phyloP scores from a whole-genome alignment of 768 basidiomycete species.

The Phanerodontia chrysosporium region DNA sequence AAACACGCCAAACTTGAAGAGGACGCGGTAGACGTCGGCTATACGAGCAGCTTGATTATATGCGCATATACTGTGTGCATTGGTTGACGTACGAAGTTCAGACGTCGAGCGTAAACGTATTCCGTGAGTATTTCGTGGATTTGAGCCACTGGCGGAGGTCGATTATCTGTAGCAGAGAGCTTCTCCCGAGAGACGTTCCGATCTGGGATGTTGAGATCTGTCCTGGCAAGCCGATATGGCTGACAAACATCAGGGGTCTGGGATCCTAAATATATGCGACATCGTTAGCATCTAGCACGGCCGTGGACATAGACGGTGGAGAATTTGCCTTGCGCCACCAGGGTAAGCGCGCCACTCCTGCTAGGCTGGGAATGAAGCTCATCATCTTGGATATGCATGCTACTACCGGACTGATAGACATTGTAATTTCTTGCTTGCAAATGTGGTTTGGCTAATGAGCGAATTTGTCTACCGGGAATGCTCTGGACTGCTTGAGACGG shows the following conservation, averaged over 20 bases:
- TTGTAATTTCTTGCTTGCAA: no score
- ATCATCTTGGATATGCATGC: no score
- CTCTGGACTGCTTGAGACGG: neutral
- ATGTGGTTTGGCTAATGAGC: no score
- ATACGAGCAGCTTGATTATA: neutral
- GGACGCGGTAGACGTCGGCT: conserved; percentile 78
- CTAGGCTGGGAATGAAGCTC: no score
- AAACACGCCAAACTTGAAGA: conserved; percentile 89
- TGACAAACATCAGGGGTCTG: neutral
- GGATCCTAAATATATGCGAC: neutral
- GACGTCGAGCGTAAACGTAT: conserved; percentile 66
- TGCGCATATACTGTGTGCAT: neutral
- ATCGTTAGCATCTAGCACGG: neutral
- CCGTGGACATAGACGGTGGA: neutral
- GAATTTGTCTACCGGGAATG: neutral
- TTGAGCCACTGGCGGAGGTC: conserved; percentile 9
- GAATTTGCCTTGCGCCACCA: no score
- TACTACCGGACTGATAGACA: no score
- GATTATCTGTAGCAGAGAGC: neutral
- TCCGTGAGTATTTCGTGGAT: conserved; percentile 38
- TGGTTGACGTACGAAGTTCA: conserved; percentile 52
- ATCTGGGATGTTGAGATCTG: neutral
- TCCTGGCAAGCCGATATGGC: neutral
- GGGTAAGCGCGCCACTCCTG: no score
- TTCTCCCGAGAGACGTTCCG: neutral